Percentiles rank a stretch among this genome's conserved stretches.
Conservation (phyloP, 2,329 filamentous ascomycete species). For the Cladosporium sp. region DNA sequence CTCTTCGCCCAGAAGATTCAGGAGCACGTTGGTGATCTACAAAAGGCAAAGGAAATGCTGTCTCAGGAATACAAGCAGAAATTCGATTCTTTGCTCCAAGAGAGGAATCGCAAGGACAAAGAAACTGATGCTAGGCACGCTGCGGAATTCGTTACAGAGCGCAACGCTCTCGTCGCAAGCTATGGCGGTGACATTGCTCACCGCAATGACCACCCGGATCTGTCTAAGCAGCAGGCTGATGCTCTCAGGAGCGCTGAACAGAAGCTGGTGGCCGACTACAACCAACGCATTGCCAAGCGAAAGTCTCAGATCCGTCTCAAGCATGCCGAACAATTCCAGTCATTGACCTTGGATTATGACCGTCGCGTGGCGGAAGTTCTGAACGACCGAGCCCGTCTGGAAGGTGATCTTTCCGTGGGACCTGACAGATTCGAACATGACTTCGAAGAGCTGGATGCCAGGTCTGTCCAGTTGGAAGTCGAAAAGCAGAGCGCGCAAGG, state of each 20-base stretch:
- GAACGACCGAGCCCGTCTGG: slow-evolving; percentile 25
- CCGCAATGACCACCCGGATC: slow-evolving; percentile 5
- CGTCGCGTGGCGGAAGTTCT: slow-evolving; percentile 27
- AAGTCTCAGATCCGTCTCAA: slow-evolving; percentile 33
- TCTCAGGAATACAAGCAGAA: slow-evolving; percentile 30
- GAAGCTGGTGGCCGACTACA: slow-evolving; percentile 30
- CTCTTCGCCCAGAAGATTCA: slow-evolving; percentile 33
- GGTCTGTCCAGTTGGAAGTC: slow-evolving; percentile 22
- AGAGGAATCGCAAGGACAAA: slow-evolving; percentile 29
- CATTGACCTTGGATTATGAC: slow-evolving; percentile 32
- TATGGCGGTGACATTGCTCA: slow-evolving; percentile 23
- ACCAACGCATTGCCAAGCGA: slow-evolving; percentile 28
- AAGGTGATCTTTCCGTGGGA: slow-evolving; percentile 30
- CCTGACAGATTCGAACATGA: slow-evolving; percentile 31
- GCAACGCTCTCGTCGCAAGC: slow-evolving; percentile 26
- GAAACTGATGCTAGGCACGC: slow-evolving; percentile 27
- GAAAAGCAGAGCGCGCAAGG: slow-evolving; percentile 19
- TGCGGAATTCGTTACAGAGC: slow-evolving; percentile 30
- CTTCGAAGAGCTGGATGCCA: slow-evolving; percentile 23
- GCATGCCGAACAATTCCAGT: slow-evolving; percentile 32
- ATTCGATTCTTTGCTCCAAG: slow-evolving; percentile 27
- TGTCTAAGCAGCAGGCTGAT: slow-evolving; percentile 21
- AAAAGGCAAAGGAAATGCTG: slow-evolving; percentile 32
- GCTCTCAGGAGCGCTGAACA: slow-evolving; percentile 29
- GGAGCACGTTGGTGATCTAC: slow-evolving; percentile 33